phyloP scores from a whole-genome alignment of 148 eudicot genomes.

The Beta vulgaris region DNA sequence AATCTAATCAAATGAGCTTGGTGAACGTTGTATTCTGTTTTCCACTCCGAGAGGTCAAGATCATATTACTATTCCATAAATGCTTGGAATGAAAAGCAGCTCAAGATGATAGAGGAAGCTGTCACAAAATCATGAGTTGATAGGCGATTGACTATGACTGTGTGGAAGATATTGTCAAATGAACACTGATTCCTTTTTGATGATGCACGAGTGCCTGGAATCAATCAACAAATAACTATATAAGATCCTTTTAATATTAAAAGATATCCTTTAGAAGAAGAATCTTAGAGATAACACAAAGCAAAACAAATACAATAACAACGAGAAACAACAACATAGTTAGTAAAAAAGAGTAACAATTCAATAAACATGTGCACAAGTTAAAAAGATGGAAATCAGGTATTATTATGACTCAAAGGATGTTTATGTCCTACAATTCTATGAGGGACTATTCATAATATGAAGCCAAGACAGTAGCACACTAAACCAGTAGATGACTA shows the following conservation, averaged over 20 bases:
- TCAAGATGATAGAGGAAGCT: neutral
- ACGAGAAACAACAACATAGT: neutral
- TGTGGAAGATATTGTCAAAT: too few species aligned
- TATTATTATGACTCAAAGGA: neutral
- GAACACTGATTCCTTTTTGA: too few species aligned
- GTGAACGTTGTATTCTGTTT: neutral
- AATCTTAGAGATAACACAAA: neutral
- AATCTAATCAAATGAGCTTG: neutral
- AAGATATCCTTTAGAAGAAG: neutral
- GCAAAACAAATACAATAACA: neutral
- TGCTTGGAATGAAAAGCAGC: neutral
- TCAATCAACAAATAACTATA: neutral
- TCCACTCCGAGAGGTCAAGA: neutral
- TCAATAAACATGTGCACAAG: neutral
- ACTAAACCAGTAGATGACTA: neutral
- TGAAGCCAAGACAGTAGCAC: neutral
- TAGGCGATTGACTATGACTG: too few species aligned
- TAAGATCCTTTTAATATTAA: neutral
- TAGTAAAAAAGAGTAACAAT: neutral
- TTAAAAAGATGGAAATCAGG: neutral
- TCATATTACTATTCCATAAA: neutral
- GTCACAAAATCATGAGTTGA: neutral
- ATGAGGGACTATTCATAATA: neutral
- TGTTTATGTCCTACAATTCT: neutral
- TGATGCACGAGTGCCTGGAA: slow-evolving; percentile 10